Evolutionary conservation across 2,329 filamentous ascomycete genomes (phyloP), one percentile per base, ranked within the genome.

Genomic region (Aureobasidium lini): DNA sequence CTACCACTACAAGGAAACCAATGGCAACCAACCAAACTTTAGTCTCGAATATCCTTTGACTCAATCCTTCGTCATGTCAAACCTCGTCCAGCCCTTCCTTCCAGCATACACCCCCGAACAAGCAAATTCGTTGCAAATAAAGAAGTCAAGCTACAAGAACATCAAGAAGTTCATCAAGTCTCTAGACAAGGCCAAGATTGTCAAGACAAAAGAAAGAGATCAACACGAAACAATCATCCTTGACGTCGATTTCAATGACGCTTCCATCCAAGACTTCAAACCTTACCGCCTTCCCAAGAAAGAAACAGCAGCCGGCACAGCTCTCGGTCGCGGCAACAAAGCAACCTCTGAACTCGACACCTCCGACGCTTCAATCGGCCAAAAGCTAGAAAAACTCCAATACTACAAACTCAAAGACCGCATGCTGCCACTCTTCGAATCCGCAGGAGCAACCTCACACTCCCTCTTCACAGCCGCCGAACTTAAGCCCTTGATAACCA

Each of bases 131-230:
- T 79, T 85, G 56, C 82, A 85, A 64, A 85, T 88, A 70, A 88
- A 87, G 67, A 88, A 87, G 72, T 85, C 84, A 3, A 84, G 81
- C 62, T 87, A 83, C 82, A 88, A 88, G 72, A 87, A 82, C 62
- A 79, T 85, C 61, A 85, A 84, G 67, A 88, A 86, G 64, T 87
- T 88, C 68, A 81, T 88, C 71, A 88, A 87, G 65, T 76, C 81
- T 57, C 75, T 88, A 9, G 84, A 87, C 69, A 88, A 87, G 69
- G 74, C 82, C 49, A 69, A 76, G 16, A 73, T 87, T n/a, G 70
- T 86, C 64, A 86, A 84, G 66, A 79, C 78, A 47, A 88, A 88
- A 68, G 85, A 87, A 52, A 78, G 82, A 37, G 82, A 80, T 62
- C 83, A 83, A 4, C 81, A 84, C 37, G 85, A 88, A 67, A 83